These are phyloP conservation scores for Cladophialophora chaetospira DNA, from an alignment of 2,329 filamentous ascomycete species.

Conservation along the genomic window DNA sequence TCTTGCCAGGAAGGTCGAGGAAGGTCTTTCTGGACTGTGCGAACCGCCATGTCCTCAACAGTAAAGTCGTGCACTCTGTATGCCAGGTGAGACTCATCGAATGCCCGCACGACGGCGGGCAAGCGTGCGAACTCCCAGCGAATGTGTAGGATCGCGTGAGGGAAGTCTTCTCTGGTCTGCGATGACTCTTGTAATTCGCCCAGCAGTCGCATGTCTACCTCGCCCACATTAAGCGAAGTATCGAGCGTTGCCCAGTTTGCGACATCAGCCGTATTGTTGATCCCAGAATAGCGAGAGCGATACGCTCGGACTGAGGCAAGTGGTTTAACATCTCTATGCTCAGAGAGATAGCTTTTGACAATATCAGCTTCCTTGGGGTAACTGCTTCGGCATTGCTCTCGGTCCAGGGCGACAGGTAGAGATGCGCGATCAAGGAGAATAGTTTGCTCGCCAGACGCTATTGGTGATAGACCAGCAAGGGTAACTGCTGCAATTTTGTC, in stretches of 20 bases:
- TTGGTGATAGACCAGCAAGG: slow-evolving; percentile 27
- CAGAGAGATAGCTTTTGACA: slow-evolving; percentile 43
- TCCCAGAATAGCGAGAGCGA: slow-evolving; percentile 52
- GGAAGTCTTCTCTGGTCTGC: slow-evolving; percentile 43
- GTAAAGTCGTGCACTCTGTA: slow-evolving; percentile 58
- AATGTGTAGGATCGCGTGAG: slow-evolving; percentile 55
- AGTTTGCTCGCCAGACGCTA: slow-evolving; percentile 20
- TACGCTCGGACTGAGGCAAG: slow-evolving; percentile 50
- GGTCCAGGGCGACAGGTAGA: slow-evolving; percentile 23
- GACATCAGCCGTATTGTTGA: slow-evolving; percentile 46
- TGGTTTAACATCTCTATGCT: slow-evolving; percentile 48
- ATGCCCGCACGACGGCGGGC: slow-evolving; percentile 12
- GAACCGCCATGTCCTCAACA: slow-evolving; percentile 56
- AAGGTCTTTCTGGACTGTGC: slow-evolving; percentile 50
- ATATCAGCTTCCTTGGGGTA: slow-evolving; percentile 13
- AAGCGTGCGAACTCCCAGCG: slow-evolving; percentile 47
- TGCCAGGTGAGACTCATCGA: slow-evolving; percentile 35
- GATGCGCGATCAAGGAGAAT: slow-evolving; percentile 28
- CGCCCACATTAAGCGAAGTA: slow-evolving; percentile 44
- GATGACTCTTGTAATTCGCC: slow-evolving; percentile 31
- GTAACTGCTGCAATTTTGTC: slow-evolving; percentile 35
- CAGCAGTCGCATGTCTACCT: slow-evolving; percentile 18
- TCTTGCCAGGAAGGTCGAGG: slow-evolving; percentile 52
- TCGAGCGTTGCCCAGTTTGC: slow-evolving; percentile 54
- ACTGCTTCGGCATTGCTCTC: slow-evolving; percentile 5